Base-by-base conservation (phyloP, 2,329 filamentous ascomycete species). In the Fusarium sambucinum region DNA sequence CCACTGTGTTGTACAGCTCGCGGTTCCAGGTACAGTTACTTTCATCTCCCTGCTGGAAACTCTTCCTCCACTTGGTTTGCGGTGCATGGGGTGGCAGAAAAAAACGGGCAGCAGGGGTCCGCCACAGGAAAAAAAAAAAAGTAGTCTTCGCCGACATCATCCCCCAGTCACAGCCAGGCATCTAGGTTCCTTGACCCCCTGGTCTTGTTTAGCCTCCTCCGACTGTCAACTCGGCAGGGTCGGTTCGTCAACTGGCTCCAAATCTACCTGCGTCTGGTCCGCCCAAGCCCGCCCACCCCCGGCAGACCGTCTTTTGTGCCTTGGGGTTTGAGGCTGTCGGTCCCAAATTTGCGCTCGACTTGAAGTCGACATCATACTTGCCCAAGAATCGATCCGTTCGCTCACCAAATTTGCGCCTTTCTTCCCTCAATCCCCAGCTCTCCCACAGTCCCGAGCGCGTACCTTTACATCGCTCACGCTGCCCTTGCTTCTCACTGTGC, bases 161-260 rank as follows among this genome's bases (percentile, higher is more conserved):
- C 56, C 71, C 71, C 71, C 63, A 66, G 69, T 72, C 63, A 45
- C 55, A 45, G 50, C 51, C 70, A 72, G 73, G 70, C 65, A 70
- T 62, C 72, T 63, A 69, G 69, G 72, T 68, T 71, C 59, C 52
- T 72, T 56, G 35, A 68, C 62, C 64, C 70, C 72, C 72, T 74
- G 70, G 60, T 63, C 68, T 62, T 74, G 66, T 71, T 63, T 74
- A 74, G 72, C 70, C 68, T 63, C 55, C 50, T 74, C 66, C 57
- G 70, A 72, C 72, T 74, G 72, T 74, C 69, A 73, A 74, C 66
- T 72, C 72, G 70, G 66, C 67, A 74, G 72, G 70, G 72, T 72
- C 62, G 67, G 68, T 74, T 73, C 61, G 44, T 74, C 72, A 74
- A 74, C 72, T 74, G 70, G 72, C 64, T 67, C 64, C 57, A 66